Evolutionary conservation across 2,329 filamentous ascomycete species (phyloP), one percentile per base, ranked within the genome.

Genomic region (Phialocephala sp.): DNA sequence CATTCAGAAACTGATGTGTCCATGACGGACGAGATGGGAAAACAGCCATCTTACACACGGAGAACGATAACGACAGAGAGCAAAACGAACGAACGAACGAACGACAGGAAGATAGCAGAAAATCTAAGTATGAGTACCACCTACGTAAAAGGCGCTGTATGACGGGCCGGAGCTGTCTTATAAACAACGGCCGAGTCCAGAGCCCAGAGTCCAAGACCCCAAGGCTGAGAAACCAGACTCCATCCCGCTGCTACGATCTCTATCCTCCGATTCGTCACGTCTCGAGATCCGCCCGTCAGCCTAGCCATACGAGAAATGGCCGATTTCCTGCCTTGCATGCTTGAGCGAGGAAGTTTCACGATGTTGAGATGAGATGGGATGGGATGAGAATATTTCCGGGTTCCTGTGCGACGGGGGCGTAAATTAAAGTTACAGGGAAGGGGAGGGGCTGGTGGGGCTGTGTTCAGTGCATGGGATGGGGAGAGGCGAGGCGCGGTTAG

Each of bases 1-100:
- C 20, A 36, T 68, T 68, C 37, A 59, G 22, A n/a, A 62, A 27
- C 43, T 68, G 66, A 32, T 60, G 54, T 8, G 8, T 36, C 41
- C 57, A 57, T 12, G 55, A 57, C 3, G 55, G 55, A 57, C 32
- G 32, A 57, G 55, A 27, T 14, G 55, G 55, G 2, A 57, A 4
- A 24, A 57, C n/a, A 41, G 55, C 55, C 55, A 57, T 57, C 32
- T 41, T 57, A 32, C 20, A 41, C 6, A 57, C n/a, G n/a, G 15
- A 20, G 55, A 57, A n/a, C n/a, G 35, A 32, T n/a, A 36, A 55
- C 50, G 22, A 57, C 32, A 57, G 35, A 57, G 18, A 57, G 55
- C 14, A 35, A 50, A 54, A 54, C 50, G 24, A 54, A n/a, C 24
- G 50, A 54, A n/a, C 24, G 50, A 24, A n/a, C 22, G 45, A 54